phyloP scores from a whole-genome alignment of 192 early-diverging fungal species.

The Gigaspora rosea region DNA sequence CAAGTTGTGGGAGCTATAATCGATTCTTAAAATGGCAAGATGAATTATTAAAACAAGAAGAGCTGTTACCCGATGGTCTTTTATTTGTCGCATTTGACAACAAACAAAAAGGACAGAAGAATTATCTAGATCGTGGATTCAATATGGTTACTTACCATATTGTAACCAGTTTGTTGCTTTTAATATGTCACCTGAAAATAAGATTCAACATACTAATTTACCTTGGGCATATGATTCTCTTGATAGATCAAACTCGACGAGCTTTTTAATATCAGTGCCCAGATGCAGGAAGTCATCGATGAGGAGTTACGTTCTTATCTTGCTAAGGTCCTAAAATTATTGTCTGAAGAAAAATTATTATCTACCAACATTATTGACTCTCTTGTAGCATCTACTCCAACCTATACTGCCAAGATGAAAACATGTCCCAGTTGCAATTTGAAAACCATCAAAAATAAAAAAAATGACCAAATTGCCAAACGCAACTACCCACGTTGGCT shows the following conservation, averaged over 20 bases:
- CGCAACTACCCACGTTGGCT: too few species aligned
- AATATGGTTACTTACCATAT: neutral
- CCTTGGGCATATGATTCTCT: slow-evolving; percentile 6
- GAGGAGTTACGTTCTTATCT: slow-evolving; percentile 16
- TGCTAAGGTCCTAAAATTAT: neutral
- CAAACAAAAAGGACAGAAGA: slow-evolving; percentile 17
- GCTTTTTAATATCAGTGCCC: neutral
- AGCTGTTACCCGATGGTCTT: neutral
- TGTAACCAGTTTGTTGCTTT: too few species aligned
- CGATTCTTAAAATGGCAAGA: neutral
- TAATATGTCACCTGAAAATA: neutral
- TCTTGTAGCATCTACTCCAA: too few species aligned
- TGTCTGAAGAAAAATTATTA: slow-evolving; percentile 18
- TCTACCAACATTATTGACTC: neutral
- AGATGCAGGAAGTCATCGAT: slow-evolving; percentile 6
- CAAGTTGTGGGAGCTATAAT: too few species aligned
- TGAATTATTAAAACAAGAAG: slow-evolving; percentile 4
- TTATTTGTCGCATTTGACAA: slow-evolving; percentile 19
- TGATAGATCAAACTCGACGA: slow-evolving; percentile 3
- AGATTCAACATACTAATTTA: slow-evolving; percentile 17
- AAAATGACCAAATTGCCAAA: too few species aligned
- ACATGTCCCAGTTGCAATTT: too few species aligned
- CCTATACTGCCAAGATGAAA: too few species aligned
- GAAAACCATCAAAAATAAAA: too few species aligned
- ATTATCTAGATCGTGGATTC: slow-evolving; percentile 8